Base-by-base conservation (phyloP, 305 asterid genomes). In the Solanum hybrid region DNA sequence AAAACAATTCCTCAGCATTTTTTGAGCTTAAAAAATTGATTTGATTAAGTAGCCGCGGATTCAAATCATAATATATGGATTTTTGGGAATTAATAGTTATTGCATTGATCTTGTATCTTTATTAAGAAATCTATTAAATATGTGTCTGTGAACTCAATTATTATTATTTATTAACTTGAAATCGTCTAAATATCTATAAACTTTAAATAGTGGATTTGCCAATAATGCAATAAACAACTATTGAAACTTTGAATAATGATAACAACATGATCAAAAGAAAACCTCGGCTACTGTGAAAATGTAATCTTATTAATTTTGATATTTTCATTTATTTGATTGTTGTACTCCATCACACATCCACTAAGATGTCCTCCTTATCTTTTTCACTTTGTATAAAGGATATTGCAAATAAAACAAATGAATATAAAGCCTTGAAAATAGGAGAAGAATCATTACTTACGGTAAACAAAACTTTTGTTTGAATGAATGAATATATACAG, bases 191-290 rank as follows among this genome's bases (percentile, higher is more conserved):
- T 0, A 24, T 10, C 0, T 24, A 66, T 10, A n/a, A n/a, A 24
- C 4, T 66, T n/a, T n/a, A n/a, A 22, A 10, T 22, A 0, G 0
- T 64, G 6, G 0, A 66, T 66, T n/a, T 0, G 26, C 2, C 29
- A 0, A n/a, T 64, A 60, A 64, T 5, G 64, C 35, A 72, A n/a
- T 86, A 78, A 37, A 85, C 27, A 87, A 85, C 89, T 86, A 56
- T 89, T 89, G 92, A 89, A 92, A 89, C 88, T 90, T 90, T 88
- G 93, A 89, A 90, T 87, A 89, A 92, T 92, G 85, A 90, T 92
- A 89, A 80, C 80, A 77, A 90, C 79, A 89, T 92, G 91, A 90
- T 90, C 80, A 69, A 89, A 71, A 89, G 29, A 91, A 35, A 60
- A 38, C 91, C 90, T 90, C 89, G 92, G 85, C 15, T 86, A 80